A percentile compares a stretch with the other conserved stretches of the same genome.
phyloP scores from a whole-genome alignment of 2,329 filamentous ascomycete species.

The Fusarium incarnatum region DNA sequence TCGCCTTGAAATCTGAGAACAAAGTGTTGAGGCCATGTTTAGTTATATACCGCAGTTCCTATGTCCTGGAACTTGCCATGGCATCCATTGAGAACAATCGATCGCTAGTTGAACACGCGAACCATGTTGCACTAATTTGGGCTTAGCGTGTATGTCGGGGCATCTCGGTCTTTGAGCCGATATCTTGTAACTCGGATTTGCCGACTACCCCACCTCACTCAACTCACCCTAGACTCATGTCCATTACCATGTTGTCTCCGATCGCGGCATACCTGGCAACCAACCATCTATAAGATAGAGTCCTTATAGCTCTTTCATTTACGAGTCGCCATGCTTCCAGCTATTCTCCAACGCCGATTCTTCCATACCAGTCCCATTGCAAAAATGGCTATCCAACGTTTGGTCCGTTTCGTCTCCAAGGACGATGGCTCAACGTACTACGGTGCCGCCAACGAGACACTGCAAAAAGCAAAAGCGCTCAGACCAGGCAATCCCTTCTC shows the following conservation, averaged over 20 bases:
- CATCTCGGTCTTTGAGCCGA: background rate
- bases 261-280: background rate
- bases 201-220: background rate
- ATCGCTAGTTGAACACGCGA: background rate
- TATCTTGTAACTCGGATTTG: background rate
- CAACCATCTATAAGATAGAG: background rate
- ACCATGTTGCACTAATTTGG: background rate
- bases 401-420: background rate
- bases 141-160: background rate
- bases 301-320: background rate
- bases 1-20: accelerated
- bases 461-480: background rate
- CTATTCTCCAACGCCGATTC: background rate
- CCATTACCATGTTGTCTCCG: background rate
- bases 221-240: background rate
- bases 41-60: background rate
- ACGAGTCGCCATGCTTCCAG: background rate
- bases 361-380: background rate
- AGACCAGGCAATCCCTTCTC: background rate
- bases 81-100: background rate
- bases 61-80: background rate
- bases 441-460: background rate
- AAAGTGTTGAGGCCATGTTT: background rate
- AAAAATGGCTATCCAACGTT: background rate
- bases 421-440: background rate